Percentiles rank a stretch among this genome's conserved stretches.
phyloP scores from a whole-genome alignment of 2,329 filamentous ascomycete species.

The Metarhizium humberi region DNA sequence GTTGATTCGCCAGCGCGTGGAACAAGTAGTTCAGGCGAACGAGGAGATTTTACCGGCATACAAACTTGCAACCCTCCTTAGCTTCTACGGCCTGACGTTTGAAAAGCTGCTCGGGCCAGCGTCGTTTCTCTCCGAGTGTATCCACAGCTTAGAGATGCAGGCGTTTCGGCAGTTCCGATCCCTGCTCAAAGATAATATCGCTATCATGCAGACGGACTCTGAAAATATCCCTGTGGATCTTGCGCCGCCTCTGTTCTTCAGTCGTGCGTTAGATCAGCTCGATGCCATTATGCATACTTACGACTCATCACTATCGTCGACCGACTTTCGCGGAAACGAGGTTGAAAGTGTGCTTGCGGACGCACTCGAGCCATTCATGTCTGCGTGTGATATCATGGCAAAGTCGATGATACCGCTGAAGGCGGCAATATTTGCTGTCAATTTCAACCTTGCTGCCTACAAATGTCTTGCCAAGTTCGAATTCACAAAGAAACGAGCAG shows the following conservation, averaged over 20 bases:
- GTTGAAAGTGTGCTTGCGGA: constrained; percentile 70
- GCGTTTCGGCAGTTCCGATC: constrained; percentile 75
- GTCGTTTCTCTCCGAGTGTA: constrained; percentile 60
- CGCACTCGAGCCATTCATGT: constrained; percentile 78
- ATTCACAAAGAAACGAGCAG: constrained; percentile 51
- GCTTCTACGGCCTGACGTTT: constrained; percentile 85
- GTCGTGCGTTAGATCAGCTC: constrained; percentile 71
- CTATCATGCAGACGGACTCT: constrained; percentile 63
- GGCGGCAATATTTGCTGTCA: constrained; percentile 61
- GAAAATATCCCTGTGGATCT: constrained; percentile 64
- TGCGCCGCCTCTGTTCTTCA: constrained; percentile 68
- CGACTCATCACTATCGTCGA: constrained; percentile 64
- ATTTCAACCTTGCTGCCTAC: constrained; percentile 55
- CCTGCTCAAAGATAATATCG: constrained; percentile 71
- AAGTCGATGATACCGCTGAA: constrained; percentile 49
- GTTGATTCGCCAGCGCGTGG: constrained; percentile 79
- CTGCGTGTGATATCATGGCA: constrained; percentile 62
- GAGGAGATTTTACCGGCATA: constrained; percentile 85
- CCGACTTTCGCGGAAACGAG: constrained; percentile 50
- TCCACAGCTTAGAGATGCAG: constrained; percentile 61
- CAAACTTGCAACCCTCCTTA: constrained; percentile 79
- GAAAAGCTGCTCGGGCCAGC: constrained; percentile 62
- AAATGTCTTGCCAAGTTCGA: constrained; percentile 47
- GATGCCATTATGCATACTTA: constrained; percentile 75
- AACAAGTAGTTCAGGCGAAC: constrained; percentile 86